Evolutionary conservation across 2,329 filamentous ascomycete species (phyloP), one percentile per base, ranked within the genome.

Genomic region (Arthrinium puccinioides): DNA sequence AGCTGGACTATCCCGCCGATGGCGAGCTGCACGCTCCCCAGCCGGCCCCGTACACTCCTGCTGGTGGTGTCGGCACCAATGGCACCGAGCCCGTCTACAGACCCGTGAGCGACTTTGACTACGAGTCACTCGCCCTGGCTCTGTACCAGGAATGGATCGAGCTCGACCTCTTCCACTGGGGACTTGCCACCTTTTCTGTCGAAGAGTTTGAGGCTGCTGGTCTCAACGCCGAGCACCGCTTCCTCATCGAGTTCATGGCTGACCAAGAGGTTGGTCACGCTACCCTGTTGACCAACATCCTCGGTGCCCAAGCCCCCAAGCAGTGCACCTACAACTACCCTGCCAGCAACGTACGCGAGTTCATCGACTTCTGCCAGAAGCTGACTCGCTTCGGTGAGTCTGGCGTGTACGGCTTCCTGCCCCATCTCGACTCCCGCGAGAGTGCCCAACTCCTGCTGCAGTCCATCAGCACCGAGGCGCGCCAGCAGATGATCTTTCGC

Each of bases 141-240:
- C 66, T 90, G 0, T 89, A 90, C 54, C 82, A 88, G 50, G 86
- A 92, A 60, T 92, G 78, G 74, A 87, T 90, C 37, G 85, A 92
- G 61, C 69, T 92, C 1, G 87, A 92, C 54, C 70, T 87, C 11
- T 92, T 92, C 71, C 79, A 85, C 57, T 79, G 83, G 53, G 85
- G 82, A 11, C 70, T 92, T 4, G 76, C 74, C 0, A 74, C 67
- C 0, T 92, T 86, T 60, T 77, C 76, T 2, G 74, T 69, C 1
- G 67, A 75, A 21, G 82, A 92, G 13, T 92, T 89, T 47, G 65
- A 75, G 6, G 74, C 68, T 2, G 79, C 74, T 19, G 84, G 84
- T 2, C 63, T 94, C 11, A 80, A 66, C 6, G 69, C 77, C 9
- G 76, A 85, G 51, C 84, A 89, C 49, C 74, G 82, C 8, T 76